A percentile compares a stretch with the other conserved stretches of the same genome.
These are phyloP conservation scores for Glycine soja DNA, from an alignment of 306 rosid species.

Conservation along the genomic window DNA sequence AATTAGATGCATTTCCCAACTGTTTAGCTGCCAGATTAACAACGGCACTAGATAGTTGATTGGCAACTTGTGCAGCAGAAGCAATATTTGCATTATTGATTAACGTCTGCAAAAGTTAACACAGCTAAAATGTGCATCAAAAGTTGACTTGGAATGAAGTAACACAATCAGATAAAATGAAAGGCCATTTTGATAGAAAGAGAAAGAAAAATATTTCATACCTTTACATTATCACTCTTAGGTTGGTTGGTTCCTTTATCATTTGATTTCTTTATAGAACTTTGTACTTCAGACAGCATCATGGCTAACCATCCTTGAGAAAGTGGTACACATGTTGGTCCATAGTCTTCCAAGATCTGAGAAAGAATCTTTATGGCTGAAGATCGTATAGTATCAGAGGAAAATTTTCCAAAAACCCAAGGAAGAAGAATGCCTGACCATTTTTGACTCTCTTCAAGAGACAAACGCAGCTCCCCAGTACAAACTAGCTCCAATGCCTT, in stretches of 20 bases:
- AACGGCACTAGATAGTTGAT: conserved; percentile 79
- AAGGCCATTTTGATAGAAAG: conserved; percentile 32
- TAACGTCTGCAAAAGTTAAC: conserved; percentile 76
- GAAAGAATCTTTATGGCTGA: conserved; percentile 85
- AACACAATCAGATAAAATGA: conserved; percentile 36
- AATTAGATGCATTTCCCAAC: conserved; percentile 56
- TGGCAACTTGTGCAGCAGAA: conserved; percentile 77
- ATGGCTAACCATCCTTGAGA: conserved; percentile 94
- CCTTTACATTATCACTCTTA: conserved; percentile 82
- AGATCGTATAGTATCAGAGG: conserved; percentile 68
- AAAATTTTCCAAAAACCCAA: conserved; percentile 79
- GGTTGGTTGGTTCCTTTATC: conserved; percentile 69
- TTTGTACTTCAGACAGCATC: conserved; percentile 69
- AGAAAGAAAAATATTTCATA: conserved; percentile 40
- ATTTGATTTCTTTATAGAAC: conserved; percentile 62
- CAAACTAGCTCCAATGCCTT: conserved; percentile 81
- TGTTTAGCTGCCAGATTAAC: conserved; percentile 81
- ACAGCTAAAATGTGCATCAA: conserved; percentile 36
- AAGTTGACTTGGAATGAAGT: conserved; percentile 38
- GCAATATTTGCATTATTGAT: conserved; percentile 82
- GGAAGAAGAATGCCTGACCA: conserved; percentile 90
- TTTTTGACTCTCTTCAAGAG: conserved; percentile 88
- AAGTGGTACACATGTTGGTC: conserved; percentile 74
- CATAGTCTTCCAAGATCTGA: conserved; percentile 76
- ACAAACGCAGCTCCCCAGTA: conserved; percentile 69